A percentile compares a stretch with the other conserved stretches of the same genome.
phyloP scores from a whole-genome alignment of 148 eudicot species.

The Chenopodium album region DNA sequence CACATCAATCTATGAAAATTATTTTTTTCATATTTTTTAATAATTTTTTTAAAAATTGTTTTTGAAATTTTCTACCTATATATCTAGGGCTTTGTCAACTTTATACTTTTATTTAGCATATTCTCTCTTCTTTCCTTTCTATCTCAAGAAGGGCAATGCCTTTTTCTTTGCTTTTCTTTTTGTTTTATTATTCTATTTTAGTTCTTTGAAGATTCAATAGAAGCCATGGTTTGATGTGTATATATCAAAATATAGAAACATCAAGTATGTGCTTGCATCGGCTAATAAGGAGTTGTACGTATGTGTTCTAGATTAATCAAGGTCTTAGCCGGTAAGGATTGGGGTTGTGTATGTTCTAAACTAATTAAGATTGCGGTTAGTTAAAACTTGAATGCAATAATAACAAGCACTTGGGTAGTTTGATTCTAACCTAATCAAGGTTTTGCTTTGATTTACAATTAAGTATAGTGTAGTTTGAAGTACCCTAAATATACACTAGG shows the following conservation, averaged over 20 bases:
- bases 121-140: slow-evolving; percentile 16
- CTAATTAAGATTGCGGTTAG: too few species aligned
- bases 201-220: background rate
- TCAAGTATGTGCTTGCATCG: background rate
- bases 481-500: too few species aligned
- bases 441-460: too few species aligned
- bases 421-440: too few species aligned
- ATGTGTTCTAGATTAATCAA: too few species aligned
- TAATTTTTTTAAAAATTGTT: background rate
- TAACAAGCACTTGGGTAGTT: too few species aligned
- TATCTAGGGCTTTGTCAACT: slow-evolving; percentile 25
- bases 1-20: slow-evolving; percentile 17
- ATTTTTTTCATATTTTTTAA: background rate
- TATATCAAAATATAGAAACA: background rate
- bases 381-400: too few species aligned
- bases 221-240: background rate
- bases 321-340: too few species aligned
- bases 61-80: slow-evolving; percentile 5
- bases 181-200: background rate
- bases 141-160: slow-evolving; percentile 15
- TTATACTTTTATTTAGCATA: slow-evolving; percentile 12
- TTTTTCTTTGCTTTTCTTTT: slow-evolving; percentile 15
- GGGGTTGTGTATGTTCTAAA: too few species aligned
- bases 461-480: too few species aligned
- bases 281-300: too few species aligned